These are phyloP conservation scores for Solanum stenotomum DNA, from an alignment of 257 asterid genomes.

Conservation along the genomic window DNA sequence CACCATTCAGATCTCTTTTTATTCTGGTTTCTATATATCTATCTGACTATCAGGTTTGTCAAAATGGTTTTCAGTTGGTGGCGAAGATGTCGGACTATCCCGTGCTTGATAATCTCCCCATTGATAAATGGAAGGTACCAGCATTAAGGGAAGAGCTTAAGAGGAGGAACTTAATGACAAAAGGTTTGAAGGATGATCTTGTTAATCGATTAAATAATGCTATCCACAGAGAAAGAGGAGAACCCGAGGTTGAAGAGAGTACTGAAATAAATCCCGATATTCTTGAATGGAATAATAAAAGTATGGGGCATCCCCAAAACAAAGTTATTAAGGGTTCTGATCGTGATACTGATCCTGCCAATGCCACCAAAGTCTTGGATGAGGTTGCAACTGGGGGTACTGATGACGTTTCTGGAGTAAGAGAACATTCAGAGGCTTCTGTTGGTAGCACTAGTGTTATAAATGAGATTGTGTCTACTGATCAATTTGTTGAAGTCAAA, in stretches of 20 bases:
- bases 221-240: constrained; percentile 12
- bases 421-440: not conserved
- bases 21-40: not conserved
- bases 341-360: not conserved
- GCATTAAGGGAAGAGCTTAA: constrained; percentile 32
- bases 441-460: not conserved
- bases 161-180: constrained; percentile 14
- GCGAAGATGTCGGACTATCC: constrained; percentile 8
- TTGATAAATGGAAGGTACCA: constrained; percentile 31
- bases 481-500: not conserved
- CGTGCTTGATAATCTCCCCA: constrained; percentile 21
- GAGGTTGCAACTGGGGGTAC: not conserved
- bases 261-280: not conserved
- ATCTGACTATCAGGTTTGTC: not conserved
- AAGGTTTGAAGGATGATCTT: constrained; percentile 30
- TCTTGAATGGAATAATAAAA: not conserved
- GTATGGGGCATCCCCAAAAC: not conserved
- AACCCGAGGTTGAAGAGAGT: not conserved
- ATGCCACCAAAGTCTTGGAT: not conserved
- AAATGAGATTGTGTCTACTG: not conserved
- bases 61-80: not conserved
- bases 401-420: not conserved
- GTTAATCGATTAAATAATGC: constrained; percentile 22
- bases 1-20: not conserved
- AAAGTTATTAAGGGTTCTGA: not conserved